phyloP scores from a whole-genome alignment of 176 grass and related monocot genomes.

The Carex myosuroides region DNA sequence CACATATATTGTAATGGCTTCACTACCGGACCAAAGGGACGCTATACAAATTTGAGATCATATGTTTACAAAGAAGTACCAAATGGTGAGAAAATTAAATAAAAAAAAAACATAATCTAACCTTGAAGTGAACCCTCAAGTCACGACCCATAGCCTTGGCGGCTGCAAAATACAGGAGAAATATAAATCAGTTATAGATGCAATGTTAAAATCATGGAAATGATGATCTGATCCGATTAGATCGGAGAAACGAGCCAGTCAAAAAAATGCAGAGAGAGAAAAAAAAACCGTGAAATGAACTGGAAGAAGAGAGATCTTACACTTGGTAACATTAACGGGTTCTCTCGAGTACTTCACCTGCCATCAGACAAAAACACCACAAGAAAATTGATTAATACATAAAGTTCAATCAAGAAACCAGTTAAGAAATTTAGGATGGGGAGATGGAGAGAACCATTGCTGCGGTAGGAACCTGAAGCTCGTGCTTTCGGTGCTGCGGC shows the following conservation, averaged over 20 bases:
- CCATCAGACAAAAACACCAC: background rate
- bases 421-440: background rate
- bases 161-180: conserved; percentile 32
- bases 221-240: background rate
- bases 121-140: conserved; percentile 88
- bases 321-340: conserved; percentile 53
- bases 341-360: conserved; percentile 78
- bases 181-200: conserved; percentile 6
- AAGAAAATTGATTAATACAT: background rate
- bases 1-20: background rate
- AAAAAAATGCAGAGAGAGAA: background rate
- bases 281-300: background rate
- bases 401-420: background rate
- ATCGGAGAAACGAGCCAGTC: background rate
- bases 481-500: no score
- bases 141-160: conserved; percentile 81
- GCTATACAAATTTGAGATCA: background rate
- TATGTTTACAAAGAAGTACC: background rate
- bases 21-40: background rate
- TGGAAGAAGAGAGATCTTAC: conserved; percentile 29
- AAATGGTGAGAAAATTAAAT: background rate
- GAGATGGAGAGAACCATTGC: conserved; percentile 28
- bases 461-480: no score
- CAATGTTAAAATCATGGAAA: background rate
- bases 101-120: conserved; percentile 16